Evolutionary conservation across 2,329 filamentous ascomycete species (phyloP), one percentile per base, ranked within the genome.

Genomic region (Paecilomyces formosus): DNA sequence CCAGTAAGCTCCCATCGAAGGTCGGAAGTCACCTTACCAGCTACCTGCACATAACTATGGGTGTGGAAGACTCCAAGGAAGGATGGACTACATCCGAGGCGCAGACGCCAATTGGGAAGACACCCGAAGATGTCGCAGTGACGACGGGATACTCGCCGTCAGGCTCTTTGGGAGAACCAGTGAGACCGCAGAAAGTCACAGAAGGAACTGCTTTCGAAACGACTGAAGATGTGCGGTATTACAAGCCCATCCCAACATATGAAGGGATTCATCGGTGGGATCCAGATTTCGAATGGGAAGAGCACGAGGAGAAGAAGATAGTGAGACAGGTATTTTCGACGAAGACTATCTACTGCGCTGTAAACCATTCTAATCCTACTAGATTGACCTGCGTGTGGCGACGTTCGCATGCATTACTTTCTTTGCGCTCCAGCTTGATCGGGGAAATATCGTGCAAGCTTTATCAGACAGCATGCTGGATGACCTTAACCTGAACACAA

Each of bases 361-460:
- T 24, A 12, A 24, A 26, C 7, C 7, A n/a, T 18, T 15, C 22
- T 55, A 28, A 39, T 54, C 7, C 31, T 28, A 12, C 15, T 39
- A 76, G 75, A 74, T 79, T 56, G 77, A 79, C 57, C 66, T 68
- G 60, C 69, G 72, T 3, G 66, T 79, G 18, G 76, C 73, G 59
- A 72, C 74, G 12, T 80, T 72, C 63, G 70, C 70, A 57, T 85
- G 82, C 59, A 61, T 85, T 31, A 85, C 85, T 70, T 87, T 88
- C 71, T 86, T 87, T 58, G 83, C 82, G 0, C 75, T 88, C 3
- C 84, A 88, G 66, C 73, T 88, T 7, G 85, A 87, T 67, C 77
- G 86, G 54, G 84, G 84, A 55, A 88, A 88, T 65, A 73, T 88
- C 12, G 68, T 66, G 57, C 85, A 86, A 63, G 85, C 85, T 2